Evolutionary conservation across 2,329 filamentous ascomycete species (phyloP).

Genomic region (Pseudogymnoascus sp.): DNA sequence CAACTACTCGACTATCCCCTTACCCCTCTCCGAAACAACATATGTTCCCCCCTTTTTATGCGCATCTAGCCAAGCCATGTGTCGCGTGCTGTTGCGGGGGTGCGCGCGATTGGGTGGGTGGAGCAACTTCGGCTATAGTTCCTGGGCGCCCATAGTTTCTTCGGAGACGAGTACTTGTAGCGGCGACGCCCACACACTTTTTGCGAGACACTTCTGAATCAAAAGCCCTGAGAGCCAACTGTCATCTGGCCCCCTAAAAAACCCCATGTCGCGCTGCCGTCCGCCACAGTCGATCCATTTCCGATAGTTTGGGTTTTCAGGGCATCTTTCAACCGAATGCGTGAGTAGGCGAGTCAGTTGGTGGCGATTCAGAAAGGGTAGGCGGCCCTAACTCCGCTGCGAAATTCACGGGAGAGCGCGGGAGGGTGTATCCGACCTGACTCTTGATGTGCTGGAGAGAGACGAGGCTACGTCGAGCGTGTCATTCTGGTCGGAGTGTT

Average conservation of each 20-base stretch:
- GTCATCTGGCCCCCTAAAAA: neutral
- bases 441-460: neutral
- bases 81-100: neutral
- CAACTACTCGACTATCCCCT: neutral
- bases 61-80: neutral
- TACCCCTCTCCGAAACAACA: neutral
- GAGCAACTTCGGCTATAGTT: neutral
- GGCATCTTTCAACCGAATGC: neutral
- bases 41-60: neutral
- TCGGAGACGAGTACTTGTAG: neutral
- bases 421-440: neutral
- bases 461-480: neutral
- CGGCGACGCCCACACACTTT: neutral
- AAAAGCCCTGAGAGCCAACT: neutral
- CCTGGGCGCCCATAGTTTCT: no score
- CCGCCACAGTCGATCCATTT: neutral
- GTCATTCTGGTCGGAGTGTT: neutral
- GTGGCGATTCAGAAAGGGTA: neutral
- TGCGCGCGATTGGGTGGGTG: neutral
- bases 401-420: neutral
- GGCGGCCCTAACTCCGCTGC: neutral
- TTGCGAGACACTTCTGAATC: neutral
- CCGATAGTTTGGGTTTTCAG: neutral
- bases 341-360: neutral
- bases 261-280: neutral